Evolutionary conservation across 2,329 filamentous ascomycete genomes (phyloP).

Genomic region (Hypomyces rosellus): DNA sequence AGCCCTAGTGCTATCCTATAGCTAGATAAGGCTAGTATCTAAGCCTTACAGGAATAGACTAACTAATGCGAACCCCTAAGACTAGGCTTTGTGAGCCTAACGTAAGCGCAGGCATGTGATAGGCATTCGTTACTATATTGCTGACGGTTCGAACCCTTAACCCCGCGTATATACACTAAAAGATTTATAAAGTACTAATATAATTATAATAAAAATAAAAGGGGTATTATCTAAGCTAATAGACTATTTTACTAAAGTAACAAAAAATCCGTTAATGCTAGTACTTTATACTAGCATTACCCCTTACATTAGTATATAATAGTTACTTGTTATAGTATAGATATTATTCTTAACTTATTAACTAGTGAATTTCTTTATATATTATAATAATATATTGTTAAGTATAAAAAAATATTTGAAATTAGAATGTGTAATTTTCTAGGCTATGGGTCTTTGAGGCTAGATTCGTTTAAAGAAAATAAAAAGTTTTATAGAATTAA

Average conservation of each 20-base stretch:
- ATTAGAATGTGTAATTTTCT: conserved; percentile 38
- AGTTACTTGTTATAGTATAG: conserved; percentile 9
- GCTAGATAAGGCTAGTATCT: too few relatives aligned
- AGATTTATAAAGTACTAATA: neutral
- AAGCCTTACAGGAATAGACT: too few relatives aligned
- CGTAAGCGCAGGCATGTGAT: neutral
- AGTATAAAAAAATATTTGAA: conserved; percentile 39
- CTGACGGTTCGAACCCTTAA: neutral
- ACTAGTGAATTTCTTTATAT: conserved; percentile 35
- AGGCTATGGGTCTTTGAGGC: conserved; percentile 33
- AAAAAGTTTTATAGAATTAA: conserved; percentile 30
- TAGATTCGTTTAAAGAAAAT: conserved; percentile 37
- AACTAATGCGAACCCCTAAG: too few relatives aligned
- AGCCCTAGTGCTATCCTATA: too few relatives aligned
- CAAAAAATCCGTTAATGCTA: too few relatives aligned
- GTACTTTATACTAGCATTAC: neutral
- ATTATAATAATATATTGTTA: conserved; percentile 38
- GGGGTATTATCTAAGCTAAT: neutral
- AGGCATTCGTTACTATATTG: neutral
- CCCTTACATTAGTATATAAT: neutral
- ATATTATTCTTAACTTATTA: conserved; percentile 35
- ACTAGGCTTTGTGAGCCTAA: neutral
- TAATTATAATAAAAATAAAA: neutral
- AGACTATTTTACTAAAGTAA: neutral
- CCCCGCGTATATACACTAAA: neutral